These are phyloP conservation scores for Aschersonia sp. DNA, from an alignment of 2,329 filamentous ascomycete species.

Conservation along the genomic window DNA sequence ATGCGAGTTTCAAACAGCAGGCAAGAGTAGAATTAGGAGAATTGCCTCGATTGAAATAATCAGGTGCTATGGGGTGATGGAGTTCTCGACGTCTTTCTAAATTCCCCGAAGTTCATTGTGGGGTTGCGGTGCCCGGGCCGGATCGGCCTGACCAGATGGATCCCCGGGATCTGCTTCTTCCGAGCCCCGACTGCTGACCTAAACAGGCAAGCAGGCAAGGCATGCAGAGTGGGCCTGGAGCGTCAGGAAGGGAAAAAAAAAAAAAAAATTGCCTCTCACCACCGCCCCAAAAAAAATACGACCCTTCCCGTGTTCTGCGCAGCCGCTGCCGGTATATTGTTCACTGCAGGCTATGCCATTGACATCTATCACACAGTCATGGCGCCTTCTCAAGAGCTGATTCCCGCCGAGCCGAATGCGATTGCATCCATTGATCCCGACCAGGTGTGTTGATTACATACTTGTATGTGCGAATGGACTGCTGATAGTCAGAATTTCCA, in stretches of 20 bases:
- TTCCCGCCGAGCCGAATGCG: slow-evolving; percentile 15
- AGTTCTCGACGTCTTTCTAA: too few species aligned
- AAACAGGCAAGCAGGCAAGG: too few species aligned
- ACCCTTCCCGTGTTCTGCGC: not conserved
- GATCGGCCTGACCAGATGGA: too few species aligned
- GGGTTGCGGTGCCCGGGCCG: too few species aligned
- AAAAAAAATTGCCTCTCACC: slow-evolving; percentile 9
- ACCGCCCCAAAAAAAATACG: slow-evolving; percentile 9
- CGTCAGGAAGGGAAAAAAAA: not conserved
- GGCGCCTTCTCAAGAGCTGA: slow-evolving; percentile 26
- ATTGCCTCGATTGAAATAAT: too few species aligned
- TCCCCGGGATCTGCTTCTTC: too few species aligned
- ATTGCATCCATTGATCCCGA: slow-evolving; percentile 23
- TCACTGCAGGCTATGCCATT: not conserved
- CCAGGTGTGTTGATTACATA: slow-evolving; percentile 14
- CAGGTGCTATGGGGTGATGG: too few species aligned
- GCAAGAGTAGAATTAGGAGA: too few species aligned
- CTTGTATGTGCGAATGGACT: not conserved
- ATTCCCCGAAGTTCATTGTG: too few species aligned
- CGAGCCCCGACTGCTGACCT: too few species aligned
- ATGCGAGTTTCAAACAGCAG: too few species aligned
- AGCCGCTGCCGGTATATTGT: not conserved
- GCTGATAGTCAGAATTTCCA: slow-evolving; percentile 11
- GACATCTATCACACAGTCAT: slow-evolving; percentile 11
- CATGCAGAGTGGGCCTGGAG: not conserved